Evolutionary conservation across 805 yeast genomes (phyloP), one percentile per base, ranked within the genome.

Genomic region (Metschnikowia cubensis): DNA sequence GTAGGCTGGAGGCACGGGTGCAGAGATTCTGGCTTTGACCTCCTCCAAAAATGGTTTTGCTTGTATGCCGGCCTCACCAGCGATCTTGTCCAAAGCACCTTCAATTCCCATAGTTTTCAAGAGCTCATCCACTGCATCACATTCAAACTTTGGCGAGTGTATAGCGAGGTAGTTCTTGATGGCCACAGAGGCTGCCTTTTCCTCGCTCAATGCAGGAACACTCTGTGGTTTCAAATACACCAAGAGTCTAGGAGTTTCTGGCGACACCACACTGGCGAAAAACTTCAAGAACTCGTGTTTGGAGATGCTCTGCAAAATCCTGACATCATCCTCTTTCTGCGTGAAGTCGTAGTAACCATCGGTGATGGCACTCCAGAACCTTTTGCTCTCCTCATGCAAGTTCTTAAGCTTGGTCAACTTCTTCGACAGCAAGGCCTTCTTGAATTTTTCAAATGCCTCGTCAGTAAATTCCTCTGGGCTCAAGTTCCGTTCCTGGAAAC

Each of bases 341-440:
- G 74, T 67, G 68, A 89, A 92, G 63, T 92, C 89, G 62, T 86
- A 91, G 66, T 74, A 86, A 5, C 97, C 97, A 50, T 81, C 75
- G 31, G 81, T 79, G 50, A 94, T 85, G 13, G 81, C 75, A 48
- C 77, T 73, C 80, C 89, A 83, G 65, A 80, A 84, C 58, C 84
- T 72, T 8, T 70, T 62, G 44, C 81, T 75, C 67, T 94, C 98
- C 63, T 92, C 96, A 48, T 73, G 70, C 68, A 91, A 73, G 58
- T 89, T 90, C 68, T 88, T 89, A 59, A 80, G 74, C 59, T 86
- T 87, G 60, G 87, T 87, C 38, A 80, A 67, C 57, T 88, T 82
- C 64, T 81, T 80, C 50, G 78, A 76, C 48, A 83, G 70, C 51
- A 91, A 75, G 1, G 96, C 86, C 47, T 76, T 77, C 48, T 87